Conservation (phyloP, 2,329 filamentous ascomycete genomes). For the Fusarium miscanthi region DNA sequence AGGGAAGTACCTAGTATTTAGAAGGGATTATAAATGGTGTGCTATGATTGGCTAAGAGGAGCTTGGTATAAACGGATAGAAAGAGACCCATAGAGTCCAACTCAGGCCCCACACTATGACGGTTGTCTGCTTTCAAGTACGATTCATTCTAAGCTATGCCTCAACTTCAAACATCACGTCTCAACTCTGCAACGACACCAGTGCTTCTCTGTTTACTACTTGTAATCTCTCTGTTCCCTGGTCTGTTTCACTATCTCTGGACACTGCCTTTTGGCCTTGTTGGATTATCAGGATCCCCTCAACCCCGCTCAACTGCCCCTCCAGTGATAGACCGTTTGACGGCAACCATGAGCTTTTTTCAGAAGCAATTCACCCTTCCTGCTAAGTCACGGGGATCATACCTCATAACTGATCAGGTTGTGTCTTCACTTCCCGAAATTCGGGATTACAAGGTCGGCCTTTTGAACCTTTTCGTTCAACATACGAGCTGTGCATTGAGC, state of each 20-base stretch:
- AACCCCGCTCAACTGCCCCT: slow-evolving; percentile 47
- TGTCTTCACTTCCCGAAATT: slow-evolving; percentile 80
- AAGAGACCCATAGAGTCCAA: slow-evolving; percentile 25
- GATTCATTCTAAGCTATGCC: slow-evolving; percentile 50
- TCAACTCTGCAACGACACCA: slow-evolving; percentile 53
- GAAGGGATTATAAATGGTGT: slow-evolving; percentile 36
- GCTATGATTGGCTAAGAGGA: slow-evolving; percentile 26
- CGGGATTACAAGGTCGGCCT: slow-evolving; percentile 85
- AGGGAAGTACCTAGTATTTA: background rate
- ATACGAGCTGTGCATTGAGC: slow-evolving; percentile 90
- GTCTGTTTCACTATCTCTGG: slow-evolving; percentile 63
- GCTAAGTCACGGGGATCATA: slow-evolving; percentile 84
- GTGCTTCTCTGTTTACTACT: slow-evolving; percentile 61
- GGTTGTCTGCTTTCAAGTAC: slow-evolving; percentile 26
- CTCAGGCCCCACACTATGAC: slow-evolving; percentile 48
- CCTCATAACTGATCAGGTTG: slow-evolving; percentile 83
- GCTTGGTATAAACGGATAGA: slow-evolving; percentile 11
- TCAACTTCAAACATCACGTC: slow-evolving; percentile 57
- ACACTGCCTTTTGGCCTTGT: slow-evolving; percentile 59
- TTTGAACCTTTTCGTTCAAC: slow-evolving; percentile 92
- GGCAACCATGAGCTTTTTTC: slow-evolving; percentile 76
- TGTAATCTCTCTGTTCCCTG: slow-evolving; percentile 63
- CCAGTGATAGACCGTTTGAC: slow-evolving; percentile 39
- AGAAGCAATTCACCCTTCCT: slow-evolving; percentile 86
- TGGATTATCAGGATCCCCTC: slow-evolving; percentile 46